Evolutionary conservation across 192 early-diverging fungal genomes (phyloP).

Genomic region (Phycomyces nitens): DNA sequence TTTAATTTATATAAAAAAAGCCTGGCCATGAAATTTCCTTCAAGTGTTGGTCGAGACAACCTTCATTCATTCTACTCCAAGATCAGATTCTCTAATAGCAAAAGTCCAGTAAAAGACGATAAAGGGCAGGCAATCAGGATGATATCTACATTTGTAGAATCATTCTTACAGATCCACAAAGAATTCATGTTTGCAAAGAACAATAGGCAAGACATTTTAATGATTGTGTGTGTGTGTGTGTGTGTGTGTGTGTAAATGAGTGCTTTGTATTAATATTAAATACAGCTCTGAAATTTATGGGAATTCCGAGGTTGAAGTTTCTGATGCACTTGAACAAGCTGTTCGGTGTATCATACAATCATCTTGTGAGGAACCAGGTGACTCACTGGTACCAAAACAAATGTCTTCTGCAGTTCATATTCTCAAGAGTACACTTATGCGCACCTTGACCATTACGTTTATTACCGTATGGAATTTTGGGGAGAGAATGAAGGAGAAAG

Average conservation of each 20-base stretch:
- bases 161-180: slow-evolving; percentile 23
- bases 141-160: slow-evolving; percentile 23
- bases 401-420: slow-evolving; percentile 23
- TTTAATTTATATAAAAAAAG: slow-evolving; percentile 24
- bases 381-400: slow-evolving; percentile 1
- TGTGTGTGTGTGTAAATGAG: no score
- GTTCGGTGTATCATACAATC: neutral
- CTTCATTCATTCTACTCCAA: slow-evolving; percentile 50
- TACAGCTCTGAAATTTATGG: neutral
- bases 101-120: slow-evolving; percentile 16
- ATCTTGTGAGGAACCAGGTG: neutral
- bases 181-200: slow-evolving; percentile 17
- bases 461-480: slow-evolving; percentile 43
- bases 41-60: slow-evolving; percentile 47
- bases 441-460: slow-evolving; percentile 34
- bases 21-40: slow-evolving; percentile 49
- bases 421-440: slow-evolving; percentile 27
- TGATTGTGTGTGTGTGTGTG: neutral
- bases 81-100: slow-evolving; percentile 34
- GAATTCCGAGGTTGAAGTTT: neutral
- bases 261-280: no score
- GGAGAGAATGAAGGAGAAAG: slow-evolving; percentile 27
- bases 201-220: neutral
- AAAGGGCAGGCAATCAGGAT: neutral
- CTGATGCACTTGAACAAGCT: neutral